phyloP scores from a whole-genome alignment of 2,329 filamentous ascomycete genomes.

The Phialemoniopsis sp. region DNA sequence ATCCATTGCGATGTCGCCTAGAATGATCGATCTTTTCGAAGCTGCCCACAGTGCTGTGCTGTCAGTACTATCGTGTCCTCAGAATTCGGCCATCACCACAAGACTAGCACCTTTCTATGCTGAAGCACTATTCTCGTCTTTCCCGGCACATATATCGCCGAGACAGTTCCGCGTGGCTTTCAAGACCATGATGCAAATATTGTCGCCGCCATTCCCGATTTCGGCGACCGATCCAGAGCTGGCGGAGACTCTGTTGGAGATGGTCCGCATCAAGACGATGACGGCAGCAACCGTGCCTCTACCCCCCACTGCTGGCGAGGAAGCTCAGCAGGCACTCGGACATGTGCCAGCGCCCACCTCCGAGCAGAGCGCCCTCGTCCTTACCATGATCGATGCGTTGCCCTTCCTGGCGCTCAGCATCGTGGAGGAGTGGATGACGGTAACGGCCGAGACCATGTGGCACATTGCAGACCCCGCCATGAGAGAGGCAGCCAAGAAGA shows the following conservation, averaged over 20 bases:
- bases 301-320: slow-evolving; percentile 30
- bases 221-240: slow-evolving; percentile 70
- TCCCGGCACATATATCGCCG: slow-evolving; percentile 72
- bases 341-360: slow-evolving; percentile 43
- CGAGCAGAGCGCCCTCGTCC: slow-evolving; percentile 71
- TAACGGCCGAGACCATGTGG: slow-evolving; percentile 65
- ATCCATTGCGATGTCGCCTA: slow-evolving; percentile 27
- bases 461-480: slow-evolving; percentile 57
- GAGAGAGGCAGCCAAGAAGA: slow-evolving; percentile 59
- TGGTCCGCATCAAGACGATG: slow-evolving; percentile 63
- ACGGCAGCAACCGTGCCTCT: slow-evolving; percentile 41
- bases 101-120: slow-evolving; percentile 79
- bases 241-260: slow-evolving; percentile 76
- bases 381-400: slow-evolving; percentile 76
- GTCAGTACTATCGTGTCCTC: slow-evolving; percentile 74
- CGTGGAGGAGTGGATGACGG: slow-evolving; percentile 76
- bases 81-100: slow-evolving; percentile 67
- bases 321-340: slow-evolving; percentile 23
- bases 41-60: slow-evolving; percentile 81
- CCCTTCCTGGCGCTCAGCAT: slow-evolving; percentile 66
- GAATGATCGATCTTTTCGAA: slow-evolving; percentile 67
- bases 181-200: slow-evolving; percentile 77
- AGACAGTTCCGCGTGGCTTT: slow-evolving; percentile 88
- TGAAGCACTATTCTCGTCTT: slow-evolving; percentile 73
- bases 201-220: slow-evolving; percentile 74